phyloP scores from a whole-genome alignment of 352 stramenopile species.

The Peronospora belbahrii region DNA sequence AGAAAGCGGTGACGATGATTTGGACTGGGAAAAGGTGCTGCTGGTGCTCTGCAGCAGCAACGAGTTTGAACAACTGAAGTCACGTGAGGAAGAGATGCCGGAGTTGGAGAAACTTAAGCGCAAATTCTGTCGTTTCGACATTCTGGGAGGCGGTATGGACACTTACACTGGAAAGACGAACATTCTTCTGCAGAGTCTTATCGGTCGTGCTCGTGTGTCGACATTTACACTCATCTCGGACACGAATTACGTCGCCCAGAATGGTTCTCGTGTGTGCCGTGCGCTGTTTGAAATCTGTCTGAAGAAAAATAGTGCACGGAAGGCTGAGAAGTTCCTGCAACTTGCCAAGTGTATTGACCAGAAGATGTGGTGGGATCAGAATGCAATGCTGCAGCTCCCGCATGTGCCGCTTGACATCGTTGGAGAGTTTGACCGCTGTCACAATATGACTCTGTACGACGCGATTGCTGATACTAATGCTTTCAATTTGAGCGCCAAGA shows the following conservation, averaged over 20 bases:
- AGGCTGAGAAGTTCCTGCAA: slow-evolving; percentile 91
- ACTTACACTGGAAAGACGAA: slow-evolving; percentile 93
- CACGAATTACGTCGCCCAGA: slow-evolving; percentile 99
- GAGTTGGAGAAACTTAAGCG: slow-evolving; percentile 91
- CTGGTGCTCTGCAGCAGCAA: slow-evolving; percentile 73
- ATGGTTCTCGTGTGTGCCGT: slow-evolving; percentile 94
- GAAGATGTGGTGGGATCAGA: slow-evolving; percentile 96
- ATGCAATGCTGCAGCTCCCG: slow-evolving; percentile 90
- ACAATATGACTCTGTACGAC: slow-evolving; percentile 65
- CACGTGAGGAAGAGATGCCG: slow-evolving; percentile 91
- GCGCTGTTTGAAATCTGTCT: slow-evolving; percentile 99
- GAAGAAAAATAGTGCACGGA: slow-evolving; percentile 79
- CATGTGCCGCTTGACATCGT: slow-evolving; percentile 85
- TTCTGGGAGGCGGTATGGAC: slow-evolving; percentile 88
- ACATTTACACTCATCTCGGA: slow-evolving; percentile 98
- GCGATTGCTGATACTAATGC: slow-evolving; percentile 31
- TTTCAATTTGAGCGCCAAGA: slow-evolving; percentile 42
- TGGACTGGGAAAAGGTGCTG: slow-evolving; percentile 64
- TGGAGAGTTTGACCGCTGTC: slow-evolving; percentile 64
- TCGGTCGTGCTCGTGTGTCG: slow-evolving; percentile 72
- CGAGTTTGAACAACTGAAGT: slow-evolving; percentile 95
- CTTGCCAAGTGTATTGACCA: slow-evolving; percentile 97
- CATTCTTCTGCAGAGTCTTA: slow-evolving; percentile 91
- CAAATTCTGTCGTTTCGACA: slow-evolving; percentile 83
- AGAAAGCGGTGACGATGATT: slow-evolving; percentile 34